These are phyloP conservation scores for Paramecium pentaurelia DNA, from an alignment of 73 alveolate genomes.

Conservation along the genomic window DNA sequence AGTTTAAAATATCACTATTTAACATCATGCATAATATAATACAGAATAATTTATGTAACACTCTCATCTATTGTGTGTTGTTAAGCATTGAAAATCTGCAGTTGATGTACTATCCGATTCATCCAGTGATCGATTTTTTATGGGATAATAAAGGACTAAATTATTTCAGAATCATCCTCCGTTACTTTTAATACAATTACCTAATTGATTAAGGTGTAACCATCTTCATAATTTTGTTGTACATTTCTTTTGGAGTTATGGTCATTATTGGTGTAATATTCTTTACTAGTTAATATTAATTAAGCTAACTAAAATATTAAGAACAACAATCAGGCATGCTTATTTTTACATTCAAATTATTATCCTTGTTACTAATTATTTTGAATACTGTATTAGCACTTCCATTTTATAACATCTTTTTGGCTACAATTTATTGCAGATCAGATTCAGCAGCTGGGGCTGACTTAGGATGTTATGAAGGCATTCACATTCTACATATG, in stretches of 20 bases:
- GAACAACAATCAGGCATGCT: conserved; percentile 6
- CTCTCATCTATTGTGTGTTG: not conserved
- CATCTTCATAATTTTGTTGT: not conserved
- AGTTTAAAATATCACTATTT: conserved; percentile 17
- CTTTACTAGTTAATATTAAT: not conserved
- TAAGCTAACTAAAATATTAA: not conserved
- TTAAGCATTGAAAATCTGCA: not conserved
- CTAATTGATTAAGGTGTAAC: conserved; percentile 13
- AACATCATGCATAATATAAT: not conserved
- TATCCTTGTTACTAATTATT: not conserved
- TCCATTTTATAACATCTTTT: conserved; percentile 17
- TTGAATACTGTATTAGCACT: conserved; percentile 10
- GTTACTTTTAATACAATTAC: conserved; percentile 10
- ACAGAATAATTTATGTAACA: not conserved
- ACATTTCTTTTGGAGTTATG: conserved; percentile 27
- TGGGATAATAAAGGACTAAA: not conserved
- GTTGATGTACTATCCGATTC: not conserved
- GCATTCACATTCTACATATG: conserved; percentile 32
- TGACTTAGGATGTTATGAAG: not conserved
- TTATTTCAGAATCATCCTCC: not conserved
- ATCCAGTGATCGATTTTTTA: conserved; percentile 27
- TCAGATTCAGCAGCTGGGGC: conserved; percentile 37
- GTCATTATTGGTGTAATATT: not conserved
- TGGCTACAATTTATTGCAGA: conserved; percentile 13
- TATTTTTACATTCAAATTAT: not conserved